These are phyloP conservation scores for Saccharomycopsis hybrid DNA, from an alignment of 1,139 yeast species.

Conservation along the genomic window DNA sequence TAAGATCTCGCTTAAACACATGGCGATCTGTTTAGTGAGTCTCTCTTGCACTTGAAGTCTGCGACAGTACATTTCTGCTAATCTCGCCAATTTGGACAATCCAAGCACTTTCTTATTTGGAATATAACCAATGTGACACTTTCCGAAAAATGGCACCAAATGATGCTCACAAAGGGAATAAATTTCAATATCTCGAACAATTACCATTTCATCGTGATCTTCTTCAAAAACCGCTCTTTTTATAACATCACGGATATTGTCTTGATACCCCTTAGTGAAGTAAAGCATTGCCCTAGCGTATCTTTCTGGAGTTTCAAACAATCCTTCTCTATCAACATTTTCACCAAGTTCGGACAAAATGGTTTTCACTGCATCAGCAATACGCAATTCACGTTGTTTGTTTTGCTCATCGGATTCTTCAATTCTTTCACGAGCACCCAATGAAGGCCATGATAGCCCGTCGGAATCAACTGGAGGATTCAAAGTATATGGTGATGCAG, in stretches of 20 bases:
- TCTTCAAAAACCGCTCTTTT: conserved; percentile 96
- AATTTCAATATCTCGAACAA: conserved; percentile 89
- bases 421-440: conserved; percentile 75
- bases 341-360: conserved; percentile 86
- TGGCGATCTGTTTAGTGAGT: conserved; percentile 92
- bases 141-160: conserved; percentile 93
- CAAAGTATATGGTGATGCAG: conserved; percentile 76
- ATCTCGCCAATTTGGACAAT: conserved; percentile 82
- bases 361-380: conserved; percentile 79
- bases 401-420: conserved; percentile 62
- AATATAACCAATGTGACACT: conserved; percentile 92
- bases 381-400: conserved; percentile 57
- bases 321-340: conserved; percentile 82
- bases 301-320: conserved; percentile 89
- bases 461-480: conserved; percentile 85
- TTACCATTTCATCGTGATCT: conserved; percentile 98
- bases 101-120: conserved; percentile 96
- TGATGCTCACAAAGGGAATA: conserved; percentile 96
- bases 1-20: conserved; percentile 85
- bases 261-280: conserved; percentile 95
- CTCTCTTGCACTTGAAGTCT: conserved; percentile 96
- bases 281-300: conserved; percentile 94
- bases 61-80: conserved; percentile 95
- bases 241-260: conserved; percentile 82
- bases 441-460: conserved; percentile 90